phyloP scores from a whole-genome alignment of 805 yeast species.

The Kodamaea nitidulidarum region DNA sequence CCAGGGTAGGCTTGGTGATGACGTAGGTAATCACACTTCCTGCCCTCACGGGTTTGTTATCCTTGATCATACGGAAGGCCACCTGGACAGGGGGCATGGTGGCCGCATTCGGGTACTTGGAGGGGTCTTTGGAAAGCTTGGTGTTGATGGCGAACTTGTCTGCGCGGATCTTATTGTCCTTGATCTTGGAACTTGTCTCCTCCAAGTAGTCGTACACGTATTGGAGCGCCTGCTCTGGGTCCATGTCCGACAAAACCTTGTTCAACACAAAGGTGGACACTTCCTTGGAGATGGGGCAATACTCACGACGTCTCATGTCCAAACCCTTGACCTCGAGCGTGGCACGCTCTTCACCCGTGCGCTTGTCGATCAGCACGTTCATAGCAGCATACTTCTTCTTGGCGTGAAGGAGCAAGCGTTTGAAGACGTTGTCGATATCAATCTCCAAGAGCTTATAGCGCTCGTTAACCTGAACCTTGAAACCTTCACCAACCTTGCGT shows the following conservation, averaged over 20 bases:
- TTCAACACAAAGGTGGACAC: constrained; percentile 72
- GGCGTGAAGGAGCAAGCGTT: constrained; percentile 79
- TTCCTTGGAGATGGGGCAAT: constrained; percentile 87
- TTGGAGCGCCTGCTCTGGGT: constrained; percentile 69
- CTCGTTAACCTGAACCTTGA: constrained; percentile 82
- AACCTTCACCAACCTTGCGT: constrained; percentile 73
- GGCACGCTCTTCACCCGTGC: constrained; percentile 51
- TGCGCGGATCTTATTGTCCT: constrained; percentile 56
- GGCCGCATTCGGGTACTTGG: constrained; percentile 74
- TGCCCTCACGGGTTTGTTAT: constrained; percentile 82
- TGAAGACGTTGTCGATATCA: constrained; percentile 91
- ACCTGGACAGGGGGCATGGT: constrained; percentile 81
- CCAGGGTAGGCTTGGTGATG: constrained; percentile 44
- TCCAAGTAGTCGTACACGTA: constrained; percentile 72
- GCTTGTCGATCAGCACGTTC: constrained; percentile 48
- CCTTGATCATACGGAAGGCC: constrained; percentile 73
- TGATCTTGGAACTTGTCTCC: constrained; percentile 52
- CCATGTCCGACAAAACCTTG: constrained; percentile 65
- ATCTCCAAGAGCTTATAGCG: constrained; percentile 84
- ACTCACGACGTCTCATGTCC: constrained; percentile 96
- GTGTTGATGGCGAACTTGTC: constrained; percentile 78
- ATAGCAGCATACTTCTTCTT: constrained; percentile 97
- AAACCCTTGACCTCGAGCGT: constrained; percentile 88
- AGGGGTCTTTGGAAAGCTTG: constrained; percentile 85
- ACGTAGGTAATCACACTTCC: constrained; percentile 89